Evolutionary conservation across 2,329 filamentous ascomycete species (phyloP), one percentile per base, ranked within the genome.

Genomic region (Ophiostoma triangulosporum): DNA sequence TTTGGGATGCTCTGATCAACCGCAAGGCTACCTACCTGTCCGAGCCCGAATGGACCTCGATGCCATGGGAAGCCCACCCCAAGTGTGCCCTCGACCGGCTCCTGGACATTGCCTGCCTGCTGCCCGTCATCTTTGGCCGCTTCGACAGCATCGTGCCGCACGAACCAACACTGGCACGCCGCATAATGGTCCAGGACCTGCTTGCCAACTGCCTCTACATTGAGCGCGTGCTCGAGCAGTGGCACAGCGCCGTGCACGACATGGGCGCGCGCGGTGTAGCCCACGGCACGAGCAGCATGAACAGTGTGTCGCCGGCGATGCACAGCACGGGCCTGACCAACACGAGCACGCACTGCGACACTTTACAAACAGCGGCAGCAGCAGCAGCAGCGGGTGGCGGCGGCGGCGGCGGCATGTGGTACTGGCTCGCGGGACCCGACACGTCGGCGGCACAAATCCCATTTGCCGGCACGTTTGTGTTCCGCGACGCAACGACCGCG

Each of bases 21-120:
- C 70, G 73, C 50, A 70, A 69, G 26, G 65, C 68, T 12, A 77
- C 72, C 0, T 78, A 76, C 59, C 66, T 80, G n/a, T 68, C 73
- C 14, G 66, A 67, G 0, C 67, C 68, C 0, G 74, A 77, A 51
- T 81, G 77, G 77, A 68, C 64, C 2, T 69, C 68, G 0, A 63
- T 69, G 3, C 77, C 77, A 0, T 80, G 75, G 73, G 68, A 73
- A 45, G 60, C 62, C 14, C 74, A 79, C 54, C 72, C 72, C 15
- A 77, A 78, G 55, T 73, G 70, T 11, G 57, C 65, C 14, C 64
- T 80, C 29, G 77, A 80, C 60, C 65, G 65, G 27, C 69, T 81
- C 3, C 66, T 80, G 58, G 77, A 80, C 58, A 67, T 73, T 17
- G 63, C 74, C 17, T 67, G 72, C 24, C 64, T 69, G 7, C 59